Evolutionary conservation across 129 eudicot species (phyloP).

Genomic region (Lactuca saligna): DNA sequence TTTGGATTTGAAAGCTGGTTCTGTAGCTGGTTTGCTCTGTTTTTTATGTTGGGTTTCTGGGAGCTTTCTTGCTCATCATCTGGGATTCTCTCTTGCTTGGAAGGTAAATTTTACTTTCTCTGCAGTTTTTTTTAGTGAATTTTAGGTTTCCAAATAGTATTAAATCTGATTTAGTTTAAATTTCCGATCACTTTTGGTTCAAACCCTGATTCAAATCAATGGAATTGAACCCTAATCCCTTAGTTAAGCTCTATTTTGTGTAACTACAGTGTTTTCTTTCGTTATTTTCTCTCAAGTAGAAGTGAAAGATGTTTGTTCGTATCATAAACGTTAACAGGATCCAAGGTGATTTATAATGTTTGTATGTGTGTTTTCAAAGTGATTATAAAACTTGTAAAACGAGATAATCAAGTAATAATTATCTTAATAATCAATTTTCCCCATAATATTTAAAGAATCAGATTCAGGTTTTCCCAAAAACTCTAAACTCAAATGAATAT

Average conservation of each 20-base stretch:
- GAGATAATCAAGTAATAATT: not conserved
- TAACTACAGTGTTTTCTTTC: not conserved
- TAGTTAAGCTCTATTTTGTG: not conserved
- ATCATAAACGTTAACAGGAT: not conserved
- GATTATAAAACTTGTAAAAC: not conserved
- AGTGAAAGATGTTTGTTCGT: not conserved
- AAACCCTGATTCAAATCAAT: slow-evolving; percentile 5
- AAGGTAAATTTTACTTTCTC: slow-evolving; percentile 43
- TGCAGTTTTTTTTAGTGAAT: not conserved
- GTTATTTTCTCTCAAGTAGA: slow-evolving; percentile 5
- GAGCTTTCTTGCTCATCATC: slow-evolving; percentile 51
- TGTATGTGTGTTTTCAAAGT: not conserved
- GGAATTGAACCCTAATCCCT: slow-evolving; percentile 7
- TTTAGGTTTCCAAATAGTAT: not conserved
- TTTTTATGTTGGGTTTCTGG: slow-evolving; percentile 62
- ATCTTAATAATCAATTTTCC: slow-evolving; percentile 11
- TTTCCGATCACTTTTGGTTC: not conserved
- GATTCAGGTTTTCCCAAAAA: not conserved
- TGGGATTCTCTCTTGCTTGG: slow-evolving; percentile 75
- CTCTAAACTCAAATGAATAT: not conserved
- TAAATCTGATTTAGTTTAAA: not conserved
- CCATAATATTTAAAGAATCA: not conserved
- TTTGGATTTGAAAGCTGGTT: slow-evolving; percentile 73
- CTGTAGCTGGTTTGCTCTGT: slow-evolving; percentile 65
- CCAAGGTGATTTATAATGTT: not conserved